Percentiles rank a stretch among this genome's conserved stretches.
phyloP scores from a whole-genome alignment of 345 rosid genomes.

The Heritiera littoralis region DNA sequence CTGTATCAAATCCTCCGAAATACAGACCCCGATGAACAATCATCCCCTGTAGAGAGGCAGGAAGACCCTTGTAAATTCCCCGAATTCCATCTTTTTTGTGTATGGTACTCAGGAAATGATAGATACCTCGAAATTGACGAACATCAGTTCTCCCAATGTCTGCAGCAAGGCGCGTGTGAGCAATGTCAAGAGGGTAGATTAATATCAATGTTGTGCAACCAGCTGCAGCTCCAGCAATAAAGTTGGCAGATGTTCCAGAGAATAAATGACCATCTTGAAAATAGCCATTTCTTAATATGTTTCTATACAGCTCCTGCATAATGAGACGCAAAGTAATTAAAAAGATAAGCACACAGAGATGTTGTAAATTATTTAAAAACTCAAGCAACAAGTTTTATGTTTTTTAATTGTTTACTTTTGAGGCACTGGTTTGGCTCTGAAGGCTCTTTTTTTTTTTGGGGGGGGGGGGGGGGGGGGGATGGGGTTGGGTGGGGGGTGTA shows the following conservation, averaged over 20 bases:
- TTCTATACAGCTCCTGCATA: slow-evolving; percentile 74
- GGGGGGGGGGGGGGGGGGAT: too few relatives aligned
- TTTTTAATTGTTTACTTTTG: neutral
- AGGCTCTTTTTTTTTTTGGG: neutral
- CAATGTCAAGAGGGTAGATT: slow-evolving; percentile 91
- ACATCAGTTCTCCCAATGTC: slow-evolving; percentile 72
- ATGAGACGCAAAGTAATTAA: slow-evolving; percentile 3
- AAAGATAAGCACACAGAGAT: neutral
- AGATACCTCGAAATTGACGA: slow-evolving; percentile 87
- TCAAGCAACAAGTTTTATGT: neutral
- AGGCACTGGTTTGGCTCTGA: neutral
- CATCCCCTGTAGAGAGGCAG: slow-evolving; percentile 90
- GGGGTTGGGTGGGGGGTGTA: too few relatives aligned
- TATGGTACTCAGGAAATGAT: slow-evolving; percentile 79
- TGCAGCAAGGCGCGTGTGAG: slow-evolving; percentile 92
- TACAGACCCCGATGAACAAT: slow-evolving; percentile 81
- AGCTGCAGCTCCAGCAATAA: slow-evolving; percentile 88
- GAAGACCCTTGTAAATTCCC: slow-evolving; percentile 89
- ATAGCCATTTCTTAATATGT: slow-evolving; percentile 57
- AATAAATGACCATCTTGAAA: slow-evolving; percentile 44
- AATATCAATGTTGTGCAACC: slow-evolving; percentile 57
- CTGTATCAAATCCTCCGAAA: slow-evolving; percentile 92
- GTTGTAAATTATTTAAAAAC: neutral
- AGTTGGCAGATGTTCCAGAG: slow-evolving; percentile 82
- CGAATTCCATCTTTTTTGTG: slow-evolving; percentile 66